Conservation (phyloP, 2,329 filamentous ascomycete species). For the Teratosphaeria viscida region DNA sequence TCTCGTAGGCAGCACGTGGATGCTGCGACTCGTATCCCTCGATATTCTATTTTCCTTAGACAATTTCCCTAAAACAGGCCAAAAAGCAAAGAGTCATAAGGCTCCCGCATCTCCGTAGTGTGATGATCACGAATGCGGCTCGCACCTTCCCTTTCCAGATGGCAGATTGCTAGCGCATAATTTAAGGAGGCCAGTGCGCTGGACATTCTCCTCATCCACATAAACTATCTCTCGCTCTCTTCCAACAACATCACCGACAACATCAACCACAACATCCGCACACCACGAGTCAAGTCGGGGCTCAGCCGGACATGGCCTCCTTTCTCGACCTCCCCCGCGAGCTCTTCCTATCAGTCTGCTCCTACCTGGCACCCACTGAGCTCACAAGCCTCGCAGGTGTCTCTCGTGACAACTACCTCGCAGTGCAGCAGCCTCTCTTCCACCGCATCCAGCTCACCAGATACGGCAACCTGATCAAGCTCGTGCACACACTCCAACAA, state of each 20-base stretch:
- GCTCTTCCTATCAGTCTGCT: conserved; percentile 13
- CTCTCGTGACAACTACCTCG: conserved; percentile 12
- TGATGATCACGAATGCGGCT: not conserved
- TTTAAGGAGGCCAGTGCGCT: not conserved
- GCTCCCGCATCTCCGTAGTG: not conserved
- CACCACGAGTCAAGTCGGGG: not conserved
- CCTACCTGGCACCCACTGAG: conserved; percentile 8
- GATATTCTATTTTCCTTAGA: too few relatives aligned
- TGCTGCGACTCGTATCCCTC: too few relatives aligned
- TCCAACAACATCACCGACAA: not conserved
- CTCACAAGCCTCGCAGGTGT: conserved; percentile 7
- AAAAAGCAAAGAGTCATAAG: not conserved
- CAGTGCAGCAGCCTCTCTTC: conserved; percentile 13
- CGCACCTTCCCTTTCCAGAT: not conserved
- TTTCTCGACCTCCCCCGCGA: conserved; percentile 14
- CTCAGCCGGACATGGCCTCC: not conserved
- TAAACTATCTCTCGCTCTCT: not conserved
- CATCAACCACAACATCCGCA: not conserved
- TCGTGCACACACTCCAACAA: conserved; percentile 8
- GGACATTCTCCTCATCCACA: not conserved
- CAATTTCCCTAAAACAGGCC: too few relatives aligned
- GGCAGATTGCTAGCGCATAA: not conserved
- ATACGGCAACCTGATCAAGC: conserved; percentile 6
- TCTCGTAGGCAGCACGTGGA: not conserved
- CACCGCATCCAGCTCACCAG: conserved; percentile 5